Conservation (phyloP, 2,329 filamentous ascomycete species). For the Clonostachys chloroleuca region DNA sequence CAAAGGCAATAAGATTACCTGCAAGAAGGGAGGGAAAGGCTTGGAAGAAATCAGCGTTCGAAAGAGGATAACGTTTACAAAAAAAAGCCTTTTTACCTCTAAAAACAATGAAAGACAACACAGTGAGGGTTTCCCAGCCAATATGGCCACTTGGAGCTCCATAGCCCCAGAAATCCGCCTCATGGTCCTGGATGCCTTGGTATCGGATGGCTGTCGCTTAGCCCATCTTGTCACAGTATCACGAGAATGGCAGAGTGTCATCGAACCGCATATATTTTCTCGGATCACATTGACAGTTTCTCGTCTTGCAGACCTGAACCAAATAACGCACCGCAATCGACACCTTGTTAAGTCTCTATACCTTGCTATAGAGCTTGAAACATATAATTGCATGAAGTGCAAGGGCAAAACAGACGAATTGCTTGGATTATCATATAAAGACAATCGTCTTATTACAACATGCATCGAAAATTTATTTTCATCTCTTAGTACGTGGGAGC, state of each 20-base stretch:
- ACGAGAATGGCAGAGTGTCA: neutral
- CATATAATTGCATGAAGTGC: neutral
- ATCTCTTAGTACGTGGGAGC: slow-evolving; percentile 17
- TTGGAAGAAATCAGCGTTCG: no score
- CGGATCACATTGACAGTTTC: neutral
- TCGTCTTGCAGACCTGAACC: neutral
- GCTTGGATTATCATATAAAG: neutral
- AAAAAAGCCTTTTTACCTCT: no score
- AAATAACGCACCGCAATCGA: neutral
- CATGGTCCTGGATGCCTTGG: neutral
- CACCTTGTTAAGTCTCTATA: neutral
- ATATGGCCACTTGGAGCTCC: no score
- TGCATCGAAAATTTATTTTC: slow-evolving; percentile 9
- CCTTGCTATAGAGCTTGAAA: neutral
- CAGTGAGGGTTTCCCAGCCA: no score
- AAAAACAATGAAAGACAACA: no score
- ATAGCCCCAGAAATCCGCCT: neutral
- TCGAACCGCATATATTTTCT: neutral
- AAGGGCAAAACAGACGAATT: neutral
- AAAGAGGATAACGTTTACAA: no score
- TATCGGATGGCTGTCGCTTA: neutral
- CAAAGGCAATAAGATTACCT: no score
- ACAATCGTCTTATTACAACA: no score
- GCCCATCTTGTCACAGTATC: neutral
- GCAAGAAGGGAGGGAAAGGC: no score